These are phyloP conservation scores for Leccinum subspadiceum DNA, from an alignment of 1,284 basidiomycete genomes.

Conservation along the genomic window DNA sequence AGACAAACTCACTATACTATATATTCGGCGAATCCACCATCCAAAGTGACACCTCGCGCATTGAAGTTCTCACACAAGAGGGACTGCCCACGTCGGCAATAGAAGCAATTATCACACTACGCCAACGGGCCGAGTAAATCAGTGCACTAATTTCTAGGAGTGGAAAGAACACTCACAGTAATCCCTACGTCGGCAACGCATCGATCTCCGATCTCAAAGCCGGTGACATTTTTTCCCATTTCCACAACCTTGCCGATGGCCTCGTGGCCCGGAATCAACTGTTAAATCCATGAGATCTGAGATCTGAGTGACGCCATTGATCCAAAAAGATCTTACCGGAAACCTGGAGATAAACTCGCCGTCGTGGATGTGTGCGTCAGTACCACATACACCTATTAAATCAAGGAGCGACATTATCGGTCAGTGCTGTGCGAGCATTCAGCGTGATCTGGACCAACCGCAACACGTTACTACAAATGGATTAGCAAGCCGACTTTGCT, in stretches of 20 bases:
- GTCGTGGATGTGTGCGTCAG: constrained; percentile 75
- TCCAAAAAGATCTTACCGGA: constrained; percentile 44
- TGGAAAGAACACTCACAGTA: constrained; percentile 41
- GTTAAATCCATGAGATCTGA: constrained; percentile 12
- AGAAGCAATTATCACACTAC: constrained; percentile 80
- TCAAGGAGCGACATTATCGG: not conserved
- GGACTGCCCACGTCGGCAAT: constrained; percentile 73
- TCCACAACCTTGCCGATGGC: constrained; percentile 68
- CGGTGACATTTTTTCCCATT: constrained; percentile 69
- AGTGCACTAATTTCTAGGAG: not conserved
- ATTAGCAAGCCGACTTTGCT: constrained; percentile 6
- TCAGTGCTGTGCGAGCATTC: not conserved
- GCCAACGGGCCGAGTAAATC: constrained; percentile 1
- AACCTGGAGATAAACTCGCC: constrained; percentile 79
- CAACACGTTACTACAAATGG: constrained; percentile 42
- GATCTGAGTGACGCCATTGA: constrained; percentile 10
- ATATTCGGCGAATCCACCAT: constrained; percentile 88
- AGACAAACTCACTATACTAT: constrained; percentile 61
- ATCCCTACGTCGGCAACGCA: constrained; percentile 74
- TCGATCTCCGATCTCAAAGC: constrained; percentile 71
- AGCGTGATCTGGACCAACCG: constrained; percentile 34
- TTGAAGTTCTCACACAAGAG: constrained; percentile 79
- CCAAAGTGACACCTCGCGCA: constrained; percentile 70
- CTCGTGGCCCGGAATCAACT: constrained; percentile 84
- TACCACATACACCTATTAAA: constrained; percentile 64